Base-by-base conservation (phyloP, 2,329 filamentous ascomycete genomes). In the Aureobasidium sp. region DNA sequence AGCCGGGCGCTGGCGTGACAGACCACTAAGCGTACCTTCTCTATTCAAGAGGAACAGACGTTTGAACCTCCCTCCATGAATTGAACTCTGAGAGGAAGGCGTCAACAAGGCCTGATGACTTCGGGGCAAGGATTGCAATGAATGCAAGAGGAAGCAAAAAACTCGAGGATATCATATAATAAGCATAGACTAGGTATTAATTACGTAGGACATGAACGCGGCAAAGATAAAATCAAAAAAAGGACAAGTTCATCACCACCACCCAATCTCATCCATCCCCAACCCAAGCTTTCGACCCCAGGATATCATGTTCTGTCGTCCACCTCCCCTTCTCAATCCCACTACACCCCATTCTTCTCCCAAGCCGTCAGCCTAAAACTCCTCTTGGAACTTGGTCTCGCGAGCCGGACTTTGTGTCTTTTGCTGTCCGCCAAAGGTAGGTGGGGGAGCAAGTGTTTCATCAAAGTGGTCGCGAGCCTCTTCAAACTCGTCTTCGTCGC, bases 321-420 rank as follows among this genome's bases (percentile, higher is more conserved):
- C 48, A 22, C 25, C 20, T 36, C 48, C 47, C 27, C 47, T 22
- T 5, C 14, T 49, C 25, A 31, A 31, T 31, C 27, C 47, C 17
- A 49, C 15, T 34, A 11, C 5, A n/a, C 25, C 47, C 11, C 15
- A 34, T 17, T 15, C 48, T 2, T n/a, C 17, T n/a, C 39, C 22
- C 49, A 39, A 27, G 14, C 7, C 3, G n/a, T 25, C n/a, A 55
- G 20, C 9, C 51, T 55, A 55, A n/a, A 55, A 55, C 51, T 82
- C 80, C 73, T 87, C 85, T 52, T 76, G 76, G 66, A 87, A 87
- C 66, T 77, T 81, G 42, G 84, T 84, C 64, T 83, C 82, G 59
- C 84, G 75, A 5, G 74, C 79, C 0, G 83, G 82, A 70, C 82
- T 86, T 57, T 76, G 77, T 51, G 78, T 70, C 68, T 70, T 72